Evolutionary conservation across 805 yeast genomes (phyloP), one percentile per base, ranked within the genome.

Genomic region (Pichia cephalocereana): DNA sequence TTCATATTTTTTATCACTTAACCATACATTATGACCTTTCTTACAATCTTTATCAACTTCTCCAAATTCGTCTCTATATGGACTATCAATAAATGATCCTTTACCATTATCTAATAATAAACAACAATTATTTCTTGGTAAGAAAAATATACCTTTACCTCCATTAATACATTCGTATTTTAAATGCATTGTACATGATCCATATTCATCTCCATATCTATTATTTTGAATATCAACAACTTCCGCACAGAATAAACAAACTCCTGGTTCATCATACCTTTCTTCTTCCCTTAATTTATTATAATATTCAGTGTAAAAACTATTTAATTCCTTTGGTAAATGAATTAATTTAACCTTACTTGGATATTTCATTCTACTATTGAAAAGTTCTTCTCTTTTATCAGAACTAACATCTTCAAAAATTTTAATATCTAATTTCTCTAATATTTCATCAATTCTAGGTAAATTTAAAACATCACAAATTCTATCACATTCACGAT

Each of bases 21-120:
- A 68, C 51, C 73, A 80, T 46, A 90, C 77, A 0, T 95, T 86
- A 46, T 88, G 77, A 0, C 82, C 83, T 43, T 80, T 79, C 66
- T 79, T 84, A 54, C 79, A 70, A 45, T 83, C 90, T 40, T 80
- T 83, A 44, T 90, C 88, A 15, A 80, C 65, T 58, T 90, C 97
- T 1, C 97, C 97, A 62, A 88, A 95, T 36, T 74, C 73, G 61
- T 90, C 96, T 36, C 86, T 66, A 60, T 82, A 91, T 0, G 98
- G 98, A 3, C 95, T 83, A 34, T 80, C 80, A 51, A 78, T 73
- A 62, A 91, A 91, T 0, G 96, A 79, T 0, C 99, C 99, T 37
- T 84, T 82, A 8, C 82, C 83, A 45, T 79, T 79, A 50, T 84
- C 77, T 43, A 91, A 60, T 34, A 87, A 60, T 45, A 88, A 65